Base-by-base conservation (phyloP, 2,329 filamentous ascomycete genomes). In the Xylaria sp. region DNA sequence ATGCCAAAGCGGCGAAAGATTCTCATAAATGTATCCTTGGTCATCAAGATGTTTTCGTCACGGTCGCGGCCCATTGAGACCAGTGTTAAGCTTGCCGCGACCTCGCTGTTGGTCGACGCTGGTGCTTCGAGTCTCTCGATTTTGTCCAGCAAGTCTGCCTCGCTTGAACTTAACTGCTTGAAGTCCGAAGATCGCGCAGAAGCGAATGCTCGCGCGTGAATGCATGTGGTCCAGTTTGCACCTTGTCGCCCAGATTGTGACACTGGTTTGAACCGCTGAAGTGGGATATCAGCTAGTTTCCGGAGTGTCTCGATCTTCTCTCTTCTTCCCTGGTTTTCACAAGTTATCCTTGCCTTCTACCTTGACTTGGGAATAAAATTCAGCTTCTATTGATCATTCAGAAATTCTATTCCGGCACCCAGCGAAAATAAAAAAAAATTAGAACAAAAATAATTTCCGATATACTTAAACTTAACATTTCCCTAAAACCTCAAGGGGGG, bases 241-340 rank as follows among this genome's bases (percentile, higher is more conserved):
- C 12, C n/a, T 48, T n/a, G 30, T n/a, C 32, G 30, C 9, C 25
- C 56, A 46, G 58, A 48, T 32, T 10, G 4, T 15, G 34, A 25
- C 4, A 1, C 39, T 45, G 53, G n/a, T 18, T 45, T 60, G 48
- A 69, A 69, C 23, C 63, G 45, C 4, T 69, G 46, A 7, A 60
- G 52, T 20, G 63, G 63, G 50, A 69, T 63, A 30, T 66, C 59
- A n/a, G 66, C 66, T 5, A 69, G 55, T 56, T 63, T 53, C 13
- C 66, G 59, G 20, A 69, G 66, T n/a, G 53, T 63, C 25, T 69
- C 9, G 63, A 69, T 69, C 30, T 65, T 53, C 1, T 32, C 41
- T 58, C 13, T 13, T 20, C 20, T 8, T 20, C 52, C 13, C 18
- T 45, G 46, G 18, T 28, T 20, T 41, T 32, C 15, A 56, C 57